These are phyloP conservation scores for Xylariaceae sp. DNA, from an alignment of 2,329 filamentous ascomycete species.

Conservation along the genomic window DNA sequence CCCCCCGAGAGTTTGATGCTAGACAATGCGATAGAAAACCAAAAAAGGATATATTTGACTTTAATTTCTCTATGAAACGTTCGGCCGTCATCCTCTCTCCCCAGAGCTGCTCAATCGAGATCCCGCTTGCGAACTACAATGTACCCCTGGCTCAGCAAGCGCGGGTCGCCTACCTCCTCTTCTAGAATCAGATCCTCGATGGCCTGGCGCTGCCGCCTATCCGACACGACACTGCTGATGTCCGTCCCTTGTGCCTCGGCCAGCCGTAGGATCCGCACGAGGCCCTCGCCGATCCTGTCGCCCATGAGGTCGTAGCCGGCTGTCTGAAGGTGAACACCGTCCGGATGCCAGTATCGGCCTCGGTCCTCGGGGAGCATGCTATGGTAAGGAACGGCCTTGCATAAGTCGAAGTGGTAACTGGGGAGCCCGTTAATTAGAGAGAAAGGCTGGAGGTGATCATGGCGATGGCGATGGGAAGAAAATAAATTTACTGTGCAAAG, in stretches of 20 bases:
- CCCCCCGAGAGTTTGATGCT: neutral
- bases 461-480: neutral
- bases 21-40: neutral
- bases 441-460: neutral
- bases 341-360: constrained; percentile 49
- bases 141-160: constrained; percentile 46
- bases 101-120: constrained; percentile 36
- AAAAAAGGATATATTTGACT: neutral
- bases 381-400: constrained; percentile 49
- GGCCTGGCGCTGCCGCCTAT: constrained; percentile 26
- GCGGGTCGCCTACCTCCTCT: constrained; percentile 46
- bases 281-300: constrained; percentile 46
- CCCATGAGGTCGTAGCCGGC: constrained; percentile 60
- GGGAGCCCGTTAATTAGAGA: constrained; percentile 2
- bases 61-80: neutral
- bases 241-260: constrained; percentile 31
- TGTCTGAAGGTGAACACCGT: constrained; percentile 53
- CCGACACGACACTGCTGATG: constrained; percentile 26
- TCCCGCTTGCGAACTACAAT: constrained; percentile 49
- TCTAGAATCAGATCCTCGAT: constrained; percentile 41
- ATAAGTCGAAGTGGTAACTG: constrained; percentile 54
- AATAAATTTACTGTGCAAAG: too few species aligned
- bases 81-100: neutral
- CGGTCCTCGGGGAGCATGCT: constrained; percentile 42
- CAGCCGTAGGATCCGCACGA: constrained; percentile 42